Base-by-base conservation (phyloP, 257 asterid genomes). In the Gentiana dahurica region DNA sequence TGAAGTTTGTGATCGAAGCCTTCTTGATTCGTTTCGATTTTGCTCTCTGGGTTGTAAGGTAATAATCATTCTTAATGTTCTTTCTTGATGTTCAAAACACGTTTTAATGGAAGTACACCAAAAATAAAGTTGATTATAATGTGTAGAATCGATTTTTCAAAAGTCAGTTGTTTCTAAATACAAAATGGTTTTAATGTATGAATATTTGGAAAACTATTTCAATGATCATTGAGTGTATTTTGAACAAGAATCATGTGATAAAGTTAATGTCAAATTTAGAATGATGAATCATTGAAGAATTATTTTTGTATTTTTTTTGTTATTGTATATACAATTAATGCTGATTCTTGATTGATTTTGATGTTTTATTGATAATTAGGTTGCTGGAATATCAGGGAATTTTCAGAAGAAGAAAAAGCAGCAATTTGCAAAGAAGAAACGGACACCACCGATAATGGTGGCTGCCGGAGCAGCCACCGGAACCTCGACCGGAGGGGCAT, bases 31-130 rank as follows among this genome's bases (percentile, higher is more conserved):
- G 62, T 87, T 87, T 81, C 63, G 72, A 53, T 87, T 84, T 78
- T 87, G 96, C 74, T 87, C 96, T 15, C 89, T 87, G 36, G 96
- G 96, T 11, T 87, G 96, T 74, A 87, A 87, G 95, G 96, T 87
- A 59, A 51, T 24, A 24, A 7, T 3, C 48, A 45, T n/a, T 44
- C 12, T 5, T 33, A 24, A 24, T 24, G 24, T 24, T 24, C 24
- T 24, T 24, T 24, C 24, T 24, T 24, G 24, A 24, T n/a, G 41
- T 37, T 33, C 5, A 35, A 24, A 6, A 5, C 33, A 1, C 34
- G 3, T 12, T 4, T 4, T 33, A 7, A 33, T 9, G 24, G 24
- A 1, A 24, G 24, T 24, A 24, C 24, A 24, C 24, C 24, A 24
- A 24, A 49, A 60, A 12, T 54, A 35, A 24, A 24, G 8, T 15